These are phyloP conservation scores for Solanum habrochaites DNA, from an alignment of 257 asterid genomes.

Conservation along the genomic window DNA sequence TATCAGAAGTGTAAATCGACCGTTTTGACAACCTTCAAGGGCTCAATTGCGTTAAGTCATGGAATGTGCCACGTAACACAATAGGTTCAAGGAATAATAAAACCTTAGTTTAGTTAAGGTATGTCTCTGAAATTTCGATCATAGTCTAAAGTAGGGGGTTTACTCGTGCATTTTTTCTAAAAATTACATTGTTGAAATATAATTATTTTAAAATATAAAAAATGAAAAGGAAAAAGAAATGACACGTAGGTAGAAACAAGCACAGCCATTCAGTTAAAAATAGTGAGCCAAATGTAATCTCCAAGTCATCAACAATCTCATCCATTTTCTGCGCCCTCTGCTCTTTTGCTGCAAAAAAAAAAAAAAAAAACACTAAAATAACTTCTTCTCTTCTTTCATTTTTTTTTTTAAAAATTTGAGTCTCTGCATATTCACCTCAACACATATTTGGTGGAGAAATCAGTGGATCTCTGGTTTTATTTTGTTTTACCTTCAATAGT, in stretches of 20 bases:
- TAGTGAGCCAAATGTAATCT: background rate
- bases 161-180: too few species aligned
- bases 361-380: background rate
- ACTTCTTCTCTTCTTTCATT: background rate
- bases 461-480: background rate
- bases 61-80: too few species aligned
- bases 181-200: too few species aligned
- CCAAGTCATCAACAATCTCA: conserved; percentile 10
- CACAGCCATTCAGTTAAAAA: background rate
- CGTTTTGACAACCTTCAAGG: too few species aligned
- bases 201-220: too few species aligned
- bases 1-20: too few species aligned
- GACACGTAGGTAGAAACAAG: background rate
- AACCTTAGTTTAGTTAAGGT: too few species aligned
- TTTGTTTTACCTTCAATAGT: background rate
- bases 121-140: too few species aligned
- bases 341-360: background rate
- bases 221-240: background rate
- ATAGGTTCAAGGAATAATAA: too few species aligned
- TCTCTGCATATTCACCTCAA: background rate
- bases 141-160: too few species aligned
- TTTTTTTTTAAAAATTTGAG: background rate
- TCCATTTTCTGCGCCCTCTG: conserved; percentile 1
- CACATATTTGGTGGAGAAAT: background rate
- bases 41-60: too few species aligned